Evolutionary conservation across 176 grass and related monocot genomes (phyloP), one percentile per base, ranked within the genome.

Genomic region (Hsuehochloa calcarea): DNA sequence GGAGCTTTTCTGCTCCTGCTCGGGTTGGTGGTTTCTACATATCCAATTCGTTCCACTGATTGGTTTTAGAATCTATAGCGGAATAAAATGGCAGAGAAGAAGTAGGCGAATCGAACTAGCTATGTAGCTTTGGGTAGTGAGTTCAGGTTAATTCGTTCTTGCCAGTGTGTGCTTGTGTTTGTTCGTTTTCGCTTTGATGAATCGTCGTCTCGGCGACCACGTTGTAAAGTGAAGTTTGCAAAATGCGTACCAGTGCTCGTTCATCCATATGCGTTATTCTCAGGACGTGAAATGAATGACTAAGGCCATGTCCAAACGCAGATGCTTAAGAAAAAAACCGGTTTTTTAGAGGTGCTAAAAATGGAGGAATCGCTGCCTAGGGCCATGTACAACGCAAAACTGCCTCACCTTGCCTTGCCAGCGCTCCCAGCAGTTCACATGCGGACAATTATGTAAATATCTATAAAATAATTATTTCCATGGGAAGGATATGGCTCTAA

Each of bases 171-270:
- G 29, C 50, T 85, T 70, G 5, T 25, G 39, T 10, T 64, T 27
- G 8, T 38, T 49, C 10, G 2, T 12, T 55, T 17, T 52, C 37
- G 34, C 51, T 71, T 7, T 15, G 50, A 61, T 70, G 72, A 70
- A 44, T 34, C 73, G 17, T 63, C 14, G 68, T 73, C 68, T 68
- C 6, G 1, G 45, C 35, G 5, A 63, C 58, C 22, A 78, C 37
- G 22, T 84, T 91, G 89, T 87, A 91, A 84, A 91, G 84, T 84
- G 59, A 87, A 87, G 85, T 91, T 91, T 91, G 89, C 89, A 87
- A 90, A 71, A 35, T 49, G 5, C 3, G 13, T 70, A 41, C 41
- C 37, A 77, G 3, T 22, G 17, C 19, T 37, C 14, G 27, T 17
- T 31, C 72, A 56, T 68, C 19, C 16, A n/a, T n/a, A n/a, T n/a